Evolutionary conservation across 2,329 filamentous ascomycete genomes (phyloP).

Genomic region (Talaromyces pinophilus): DNA sequence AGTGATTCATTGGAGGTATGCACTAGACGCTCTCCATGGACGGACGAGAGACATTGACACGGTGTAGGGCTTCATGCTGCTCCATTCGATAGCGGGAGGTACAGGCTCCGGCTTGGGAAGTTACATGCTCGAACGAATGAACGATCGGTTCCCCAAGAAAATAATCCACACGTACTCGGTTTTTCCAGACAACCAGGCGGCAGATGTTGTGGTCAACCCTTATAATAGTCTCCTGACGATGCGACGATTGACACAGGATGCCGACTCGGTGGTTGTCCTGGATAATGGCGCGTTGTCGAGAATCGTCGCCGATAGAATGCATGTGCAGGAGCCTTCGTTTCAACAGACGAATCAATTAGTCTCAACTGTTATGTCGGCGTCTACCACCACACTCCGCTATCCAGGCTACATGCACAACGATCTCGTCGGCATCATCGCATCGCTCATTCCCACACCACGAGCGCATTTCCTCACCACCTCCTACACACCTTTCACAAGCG

Average conservation of each 20-base stretch:
- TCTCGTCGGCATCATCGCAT: conserved; percentile 92
- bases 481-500: conserved; percentile 95
- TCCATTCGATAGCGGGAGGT: conserved; percentile 96
- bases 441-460: conserved; percentile 90
- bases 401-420: conserved; percentile 99
- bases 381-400: conserved; percentile 93
- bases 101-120: conserved; percentile 95
- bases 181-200: conserved; percentile 88
- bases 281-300: conserved; percentile 92
- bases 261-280: conserved; percentile 90
- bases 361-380: conserved; percentile 97
- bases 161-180: conserved; percentile 99
- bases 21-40: background rate
- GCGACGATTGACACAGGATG: conserved; percentile 88
- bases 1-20: conserved; percentile 88
- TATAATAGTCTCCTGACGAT: conserved; percentile 96
- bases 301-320: conserved; percentile 90
- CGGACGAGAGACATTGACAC: conserved; percentile 16
- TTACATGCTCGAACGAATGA: conserved; percentile 90
- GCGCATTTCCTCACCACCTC: conserved; percentile 99
- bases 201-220: conserved; percentile 93
- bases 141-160: conserved; percentile 98
- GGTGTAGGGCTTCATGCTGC: conserved; percentile 86
- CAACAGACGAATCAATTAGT: conserved; percentile 97
- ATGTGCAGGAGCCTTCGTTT: conserved; percentile 93